Percentiles rank a stretch among this genome's conserved stretches.
phyloP scores from a whole-genome alignment of 768 basidiomycete genomes.

The Amanita subjunquillea region DNA sequence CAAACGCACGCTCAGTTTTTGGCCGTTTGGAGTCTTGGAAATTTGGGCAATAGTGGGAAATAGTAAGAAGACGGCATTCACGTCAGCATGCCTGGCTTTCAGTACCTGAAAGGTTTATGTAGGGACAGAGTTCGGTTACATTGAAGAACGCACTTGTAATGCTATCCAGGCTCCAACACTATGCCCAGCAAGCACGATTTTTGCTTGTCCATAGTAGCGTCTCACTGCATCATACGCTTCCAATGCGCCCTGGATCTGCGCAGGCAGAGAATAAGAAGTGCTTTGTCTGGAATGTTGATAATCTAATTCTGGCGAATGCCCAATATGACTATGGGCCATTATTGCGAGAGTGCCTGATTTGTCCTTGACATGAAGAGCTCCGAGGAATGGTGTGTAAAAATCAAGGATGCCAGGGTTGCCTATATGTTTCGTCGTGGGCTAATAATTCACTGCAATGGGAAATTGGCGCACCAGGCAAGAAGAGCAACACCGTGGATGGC shows the following conservation, averaged over 20 bases:
- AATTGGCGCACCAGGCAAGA: constrained; percentile 33
- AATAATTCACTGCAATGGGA: no score
- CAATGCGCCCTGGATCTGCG: constrained; percentile 45
- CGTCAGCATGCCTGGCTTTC: constrained; percentile 28
- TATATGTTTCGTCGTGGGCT: constrained; percentile 9
- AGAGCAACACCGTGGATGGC: constrained; percentile 28
- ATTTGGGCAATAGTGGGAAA: constrained; percentile 67
- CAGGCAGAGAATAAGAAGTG: constrained; percentile 24
- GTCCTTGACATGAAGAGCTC: constrained; percentile 31
- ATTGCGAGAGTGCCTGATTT: constrained; percentile 34
- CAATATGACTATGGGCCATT: constrained; percentile 52
- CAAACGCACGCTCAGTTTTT: constrained; percentile 40
- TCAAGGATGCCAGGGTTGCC: constrained; percentile 51
- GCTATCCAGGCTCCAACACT: constrained; percentile 68
- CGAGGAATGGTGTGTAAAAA: constrained; percentile 62
- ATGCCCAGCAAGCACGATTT: constrained; percentile 47
- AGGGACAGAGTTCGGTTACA: not conserved
- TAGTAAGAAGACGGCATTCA: constrained; percentile 44
- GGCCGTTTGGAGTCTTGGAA: constrained; percentile 53
- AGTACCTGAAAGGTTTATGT: constrained; percentile 29
- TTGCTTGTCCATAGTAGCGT: constrained; percentile 20
- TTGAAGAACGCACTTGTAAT: constrained; percentile 33
- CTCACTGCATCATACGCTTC: constrained; percentile 40
- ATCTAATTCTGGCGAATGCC: constrained; percentile 41
- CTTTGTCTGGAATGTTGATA: constrained; percentile 10